Percentiles rank a stretch among this genome's conserved stretches.
Conservation (phyloP, 495 filamentous ascomycete species). For the Talaromyces wortmannii region DNA sequence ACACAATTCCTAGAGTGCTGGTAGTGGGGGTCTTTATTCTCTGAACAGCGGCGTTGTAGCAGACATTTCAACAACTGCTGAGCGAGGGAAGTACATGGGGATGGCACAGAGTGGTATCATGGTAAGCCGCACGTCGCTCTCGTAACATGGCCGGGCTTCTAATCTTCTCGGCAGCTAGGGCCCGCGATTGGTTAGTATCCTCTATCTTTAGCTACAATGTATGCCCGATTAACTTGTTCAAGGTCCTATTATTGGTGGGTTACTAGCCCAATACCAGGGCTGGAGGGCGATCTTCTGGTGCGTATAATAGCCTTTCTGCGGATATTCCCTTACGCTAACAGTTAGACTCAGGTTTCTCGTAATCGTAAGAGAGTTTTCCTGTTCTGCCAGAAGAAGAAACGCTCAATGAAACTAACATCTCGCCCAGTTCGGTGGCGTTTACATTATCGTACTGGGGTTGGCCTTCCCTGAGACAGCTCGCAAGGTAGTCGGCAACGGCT, state of each 20-base stretch:
- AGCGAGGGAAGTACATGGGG: slow-evolving; percentile 56
- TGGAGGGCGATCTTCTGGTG: slow-evolving; percentile 42
- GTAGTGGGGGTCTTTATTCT: neutral
- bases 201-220: neutral
- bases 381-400: neutral
- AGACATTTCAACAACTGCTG: slow-evolving; percentile 51
- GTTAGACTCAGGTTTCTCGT: neutral
- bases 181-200: neutral
- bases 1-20: neutral
- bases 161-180: neutral
- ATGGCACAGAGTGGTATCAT: slow-evolving; percentile 16
- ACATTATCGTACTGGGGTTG: slow-evolving; percentile 35
- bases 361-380: neutral
- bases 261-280: slow-evolving; percentile 23
- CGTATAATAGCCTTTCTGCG: neutral
- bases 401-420: slow-evolving; percentile 7
- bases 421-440: slow-evolving; percentile 19
- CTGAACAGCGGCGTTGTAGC: slow-evolving; percentile 39
- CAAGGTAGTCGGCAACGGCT: slow-evolving; percentile 65
- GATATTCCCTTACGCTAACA: neutral
- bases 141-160: neutral
- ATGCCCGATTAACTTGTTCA: slow-evolving; percentile 11
- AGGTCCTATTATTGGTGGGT: slow-evolving; percentile 40
- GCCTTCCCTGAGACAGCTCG: slow-evolving; percentile 64
- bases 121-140: slow-evolving; percentile 1